These are phyloP conservation scores for Anthoceros angustus DNA, from an alignment of 225 moss, liverwort and hornwort species.

Conservation along the genomic window DNA sequence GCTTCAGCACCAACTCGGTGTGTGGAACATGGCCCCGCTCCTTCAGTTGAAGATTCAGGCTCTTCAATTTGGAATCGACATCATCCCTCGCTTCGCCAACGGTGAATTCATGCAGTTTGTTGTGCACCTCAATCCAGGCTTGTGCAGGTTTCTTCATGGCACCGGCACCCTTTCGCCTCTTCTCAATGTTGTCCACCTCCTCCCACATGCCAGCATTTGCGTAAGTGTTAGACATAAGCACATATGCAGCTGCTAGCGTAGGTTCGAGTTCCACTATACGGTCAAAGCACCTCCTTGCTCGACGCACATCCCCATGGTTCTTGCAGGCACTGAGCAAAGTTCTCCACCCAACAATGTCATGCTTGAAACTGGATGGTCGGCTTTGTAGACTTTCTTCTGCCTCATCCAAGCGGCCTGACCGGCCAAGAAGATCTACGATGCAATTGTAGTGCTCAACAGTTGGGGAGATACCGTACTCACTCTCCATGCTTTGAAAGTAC, in stretches of 20 bases:
- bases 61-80: too few relatives aligned
- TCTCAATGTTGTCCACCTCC: not conserved
- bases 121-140: not conserved
- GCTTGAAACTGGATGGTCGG: not conserved
- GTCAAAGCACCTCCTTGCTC: not conserved
- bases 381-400: not conserved
- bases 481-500: not conserved
- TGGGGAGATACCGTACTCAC: not conserved
- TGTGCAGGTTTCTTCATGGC: not conserved
- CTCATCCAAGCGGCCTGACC: not conserved
- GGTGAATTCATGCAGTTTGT: too few relatives aligned
- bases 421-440: not conserved
- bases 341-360: not conserved
- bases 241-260: not conserved
- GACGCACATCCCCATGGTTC: not conserved
- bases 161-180: not conserved
- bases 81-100: too few relatives aligned
- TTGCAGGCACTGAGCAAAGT: not conserved
- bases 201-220: not conserved
- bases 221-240: not conserved
- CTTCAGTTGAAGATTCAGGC: too few relatives aligned
- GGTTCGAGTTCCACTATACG: not conserved
- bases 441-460: not conserved
- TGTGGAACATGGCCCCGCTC: too few relatives aligned
- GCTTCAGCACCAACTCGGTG: too few relatives aligned